These are phyloP conservation scores for Aspergillus affinis DNA, from an alignment of 495 filamentous ascomycete species.

Conservation along the genomic window DNA sequence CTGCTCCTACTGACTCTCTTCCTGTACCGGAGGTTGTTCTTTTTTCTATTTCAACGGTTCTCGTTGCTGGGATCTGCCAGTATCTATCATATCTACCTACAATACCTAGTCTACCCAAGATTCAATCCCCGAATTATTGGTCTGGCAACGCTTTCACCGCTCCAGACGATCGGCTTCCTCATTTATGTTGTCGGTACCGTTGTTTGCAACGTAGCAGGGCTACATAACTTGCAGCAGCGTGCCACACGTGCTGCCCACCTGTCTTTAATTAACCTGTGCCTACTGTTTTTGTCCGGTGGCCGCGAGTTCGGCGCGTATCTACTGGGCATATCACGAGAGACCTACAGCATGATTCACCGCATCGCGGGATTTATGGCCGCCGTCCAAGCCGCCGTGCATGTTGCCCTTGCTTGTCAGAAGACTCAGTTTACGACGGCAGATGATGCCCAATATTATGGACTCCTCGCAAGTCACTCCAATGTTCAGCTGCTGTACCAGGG, in stretches of 20 bases:
- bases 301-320: constrained; percentile 19
- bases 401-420: constrained; percentile 10
- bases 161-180: constrained; percentile 7
- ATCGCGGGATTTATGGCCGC: constrained; percentile 22
- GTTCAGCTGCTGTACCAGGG: neutral
- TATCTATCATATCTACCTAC: constrained; percentile 3
- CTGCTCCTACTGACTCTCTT: neutral
- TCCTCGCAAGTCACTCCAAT: constrained; percentile 13
- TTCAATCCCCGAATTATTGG: neutral
- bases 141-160: constrained; percentile 2
- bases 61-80: neutral
- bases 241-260: constrained; percentile 12
- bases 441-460: constrained; percentile 15
- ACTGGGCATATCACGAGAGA: constrained; percentile 26
- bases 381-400: constrained; percentile 16
- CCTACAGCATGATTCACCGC: constrained; percentile 24
- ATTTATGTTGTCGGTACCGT: constrained; percentile 11
- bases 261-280: constrained; percentile 16
- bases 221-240: constrained; percentile 7
- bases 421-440: constrained; percentile 10
- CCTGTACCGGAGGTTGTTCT: neutral
- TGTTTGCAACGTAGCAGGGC: constrained; percentile 13
- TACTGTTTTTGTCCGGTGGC: constrained; percentile 16
- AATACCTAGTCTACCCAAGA: constrained; percentile 10
- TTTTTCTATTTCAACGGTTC: neutral